Evolutionary conservation across 2,329 filamentous ascomycete species (phyloP).

Genomic region (Arachnopeziza araneosa): DNA sequence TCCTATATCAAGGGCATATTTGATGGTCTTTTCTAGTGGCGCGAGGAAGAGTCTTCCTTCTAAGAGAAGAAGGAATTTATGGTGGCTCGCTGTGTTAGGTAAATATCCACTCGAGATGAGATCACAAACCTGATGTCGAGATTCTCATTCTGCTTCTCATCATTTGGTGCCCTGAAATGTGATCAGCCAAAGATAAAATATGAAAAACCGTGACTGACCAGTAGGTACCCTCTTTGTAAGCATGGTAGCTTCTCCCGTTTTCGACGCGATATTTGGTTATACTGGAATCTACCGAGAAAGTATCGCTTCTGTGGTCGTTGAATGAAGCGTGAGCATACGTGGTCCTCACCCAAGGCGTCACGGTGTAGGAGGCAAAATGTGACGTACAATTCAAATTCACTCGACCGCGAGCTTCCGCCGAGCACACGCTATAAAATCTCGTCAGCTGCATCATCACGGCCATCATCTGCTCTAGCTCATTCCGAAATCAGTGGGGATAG

Average conservation of each 20-base stretch:
- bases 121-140: conserved; percentile 22
- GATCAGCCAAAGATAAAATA: background rate
- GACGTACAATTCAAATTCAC: conserved; percentile 8
- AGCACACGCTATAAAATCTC: background rate
- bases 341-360: background rate
- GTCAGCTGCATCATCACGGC: background rate
- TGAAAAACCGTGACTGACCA: conserved; percentile 13
- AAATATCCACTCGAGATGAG: background rate
- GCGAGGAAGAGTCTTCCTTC: conserved; percentile 23
- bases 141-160: conserved; percentile 27
- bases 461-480: background rate
- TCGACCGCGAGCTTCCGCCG: background rate
- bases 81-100: conserved; percentile 23
- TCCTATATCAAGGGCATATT: conserved; percentile 36
- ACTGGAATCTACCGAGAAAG: conserved; percentile 31
- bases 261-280: conserved; percentile 32
- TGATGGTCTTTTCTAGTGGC: conserved; percentile 26
- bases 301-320: conserved; percentile 12
- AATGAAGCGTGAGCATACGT: background rate
- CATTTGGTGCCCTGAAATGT: conserved; percentile 25
- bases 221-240: conserved; percentile 38
- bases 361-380: background rate
- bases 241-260: conserved; percentile 45
- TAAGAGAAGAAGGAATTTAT: conserved; percentile 23
- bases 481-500: background rate